phyloP scores from a whole-genome alignment of 164 flowering plant species.

The Protea cynaroides region DNA sequence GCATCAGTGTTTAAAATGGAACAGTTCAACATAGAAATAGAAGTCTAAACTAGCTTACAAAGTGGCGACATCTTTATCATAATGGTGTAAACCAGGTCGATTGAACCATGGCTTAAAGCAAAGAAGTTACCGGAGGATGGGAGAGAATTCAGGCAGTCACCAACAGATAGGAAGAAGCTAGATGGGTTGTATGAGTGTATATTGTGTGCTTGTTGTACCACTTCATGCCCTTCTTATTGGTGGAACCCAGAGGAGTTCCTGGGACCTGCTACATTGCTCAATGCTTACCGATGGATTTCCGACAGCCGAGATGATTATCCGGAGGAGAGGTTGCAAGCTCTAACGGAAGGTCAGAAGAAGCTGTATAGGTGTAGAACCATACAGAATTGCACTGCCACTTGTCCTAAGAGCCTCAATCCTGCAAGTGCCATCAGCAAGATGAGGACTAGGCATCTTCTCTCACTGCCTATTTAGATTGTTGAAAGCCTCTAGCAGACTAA shows the following conservation, averaged over 20 bases:
- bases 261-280: constrained; percentile 69
- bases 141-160: constrained; percentile 53
- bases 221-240: constrained; percentile 82
- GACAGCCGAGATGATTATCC: constrained; percentile 69
- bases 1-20: no score
- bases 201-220: constrained; percentile 66
- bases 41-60: no score
- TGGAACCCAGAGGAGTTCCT: constrained; percentile 77
- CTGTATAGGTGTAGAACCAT: constrained; percentile 64
- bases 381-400: constrained; percentile 52
- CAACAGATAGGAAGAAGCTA: constrained; percentile 54
- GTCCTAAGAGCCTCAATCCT: constrained; percentile 74
- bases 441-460: constrained; percentile 42
- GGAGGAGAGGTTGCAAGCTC: constrained; percentile 50
- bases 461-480: constrained; percentile 21
- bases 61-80: no score
- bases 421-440: constrained; percentile 53
- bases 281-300: constrained; percentile 61
- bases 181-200: constrained; percentile 84
- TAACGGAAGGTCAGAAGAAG: constrained; percentile 46
- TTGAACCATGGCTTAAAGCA: constrained; percentile 82
- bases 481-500: not conserved
- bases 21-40: no score
- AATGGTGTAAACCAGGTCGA: constrained; percentile 24
- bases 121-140: constrained; percentile 43